These are phyloP conservation scores for Yarrowia yakushimensis DNA, from an alignment of 805 yeast genomes.

Conservation along the genomic window DNA sequence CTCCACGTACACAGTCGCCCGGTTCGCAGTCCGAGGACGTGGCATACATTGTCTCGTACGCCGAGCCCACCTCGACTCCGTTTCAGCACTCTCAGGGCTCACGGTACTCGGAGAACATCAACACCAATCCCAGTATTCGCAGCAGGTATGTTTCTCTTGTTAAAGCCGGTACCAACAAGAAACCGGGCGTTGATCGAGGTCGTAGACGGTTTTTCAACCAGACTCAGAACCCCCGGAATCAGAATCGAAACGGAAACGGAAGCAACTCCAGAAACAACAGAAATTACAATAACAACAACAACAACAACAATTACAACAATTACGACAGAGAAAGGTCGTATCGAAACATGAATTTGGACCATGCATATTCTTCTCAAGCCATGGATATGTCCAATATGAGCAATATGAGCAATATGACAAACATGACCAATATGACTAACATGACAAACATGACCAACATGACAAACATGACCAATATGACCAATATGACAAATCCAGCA, in stretches of 20 bases:
- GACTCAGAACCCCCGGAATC: background rate
- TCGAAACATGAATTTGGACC: too few relatives aligned
- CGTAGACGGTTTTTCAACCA: background rate
- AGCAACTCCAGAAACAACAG: background rate
- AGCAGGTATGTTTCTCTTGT: background rate
- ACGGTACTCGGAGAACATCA: slow-evolving; percentile 8
- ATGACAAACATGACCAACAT: slow-evolving; percentile 4
- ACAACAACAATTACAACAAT: background rate
- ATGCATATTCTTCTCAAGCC: background rate
- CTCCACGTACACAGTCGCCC: slow-evolving; percentile 25
- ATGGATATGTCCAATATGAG: background rate
- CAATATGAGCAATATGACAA: slow-evolving; percentile 21
- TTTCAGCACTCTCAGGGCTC: slow-evolving; percentile 6
- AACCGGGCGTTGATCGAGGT: background rate
- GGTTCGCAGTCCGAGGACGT: slow-evolving; percentile 22
- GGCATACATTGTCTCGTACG: slow-evolving; percentile 27
- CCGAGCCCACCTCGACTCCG: slow-evolving; percentile 26
- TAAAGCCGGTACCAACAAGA: slow-evolving; percentile 8
- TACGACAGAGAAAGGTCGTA: too few relatives aligned
- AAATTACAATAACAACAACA: background rate
- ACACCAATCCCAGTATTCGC: slow-evolving; percentile 4
- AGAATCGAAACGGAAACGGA: background rate
- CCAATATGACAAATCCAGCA: background rate
- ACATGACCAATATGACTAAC: background rate
- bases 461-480: slow-evolving; percentile 26